Evolutionary conservation across 2,329 filamentous ascomycete species (phyloP), one percentile per base, ranked within the genome.

Genomic region (Aspergillus aculeatinus): DNA sequence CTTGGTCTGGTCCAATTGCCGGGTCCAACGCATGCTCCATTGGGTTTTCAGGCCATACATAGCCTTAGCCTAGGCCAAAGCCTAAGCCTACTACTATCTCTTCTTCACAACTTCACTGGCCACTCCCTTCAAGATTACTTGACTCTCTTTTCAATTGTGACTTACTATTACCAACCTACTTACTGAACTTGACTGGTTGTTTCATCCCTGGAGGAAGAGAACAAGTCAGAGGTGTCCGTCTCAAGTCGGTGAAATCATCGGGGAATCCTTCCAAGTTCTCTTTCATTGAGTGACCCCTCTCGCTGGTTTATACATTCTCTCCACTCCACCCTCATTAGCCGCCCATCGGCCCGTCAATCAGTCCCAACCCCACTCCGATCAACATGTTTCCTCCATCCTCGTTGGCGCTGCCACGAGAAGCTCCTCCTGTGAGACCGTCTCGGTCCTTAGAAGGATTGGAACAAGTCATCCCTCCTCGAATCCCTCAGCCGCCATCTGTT

Each of bases 361-460:
- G n/a, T 29, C 16, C 12, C 49, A 35, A 35, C n/a, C 33, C 33
- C 53, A 51, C 35, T 33, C 27, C 35, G 21, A 60, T n/a, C 42
- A 51, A 42, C 48, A 72, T 73, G 69, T 47, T 69, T 33, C 66
- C 68, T 21, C 60, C 66, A n/a, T 64, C 62, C 42, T 64, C 60
- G 9, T 65, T 63, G 47, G 51, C 62, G 35, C 58, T 64, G 23
- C 50, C 60, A 33, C 68, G 72, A 50, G 67, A 66, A 55, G 64
- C 72, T 31, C 74, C 74, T 7, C 74, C 74, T 23, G 65, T 75
- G 23, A 69, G 68, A 48, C 71, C 70, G 2, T 75, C 72, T 25
- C 70, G 67, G 39, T 76, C 75, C 9, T 67, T 77, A 9, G 72
- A 76, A 63, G 75, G 74, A 10, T 63, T 77, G 27, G 75, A 77